Base-by-base conservation (phyloP, 2,329 filamentous ascomycete genomes). In the Paradendryphiella salina region DNA sequence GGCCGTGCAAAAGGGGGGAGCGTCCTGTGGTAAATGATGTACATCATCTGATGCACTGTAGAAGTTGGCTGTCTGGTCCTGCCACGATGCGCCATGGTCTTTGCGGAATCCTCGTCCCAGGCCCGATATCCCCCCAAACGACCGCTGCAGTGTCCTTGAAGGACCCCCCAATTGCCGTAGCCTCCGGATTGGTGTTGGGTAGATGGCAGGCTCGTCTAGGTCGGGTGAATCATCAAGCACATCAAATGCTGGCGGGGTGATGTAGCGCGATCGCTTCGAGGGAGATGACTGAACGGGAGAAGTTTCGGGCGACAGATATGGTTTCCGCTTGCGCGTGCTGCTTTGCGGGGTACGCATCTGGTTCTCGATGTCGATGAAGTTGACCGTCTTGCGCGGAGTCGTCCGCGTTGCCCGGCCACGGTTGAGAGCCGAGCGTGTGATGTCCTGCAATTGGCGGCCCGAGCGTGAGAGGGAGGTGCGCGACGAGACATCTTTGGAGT, bases 1-100 rank as follows among this genome's bases (percentile, higher is more conserved):
- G 35, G 82, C 78, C 33, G 82, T 82, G 68, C 84, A 88, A 66
- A 89, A 88, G 4, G 86, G 86, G 29, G 88, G 72, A 1, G 80
- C 77, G 35, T 76, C 70, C 13, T 76, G 77, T 23, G 73, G 64
- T 50, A 81, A 80, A 13, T 72, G 66, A 62, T 85, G 77, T 13
- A 75, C 65, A 62, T 87, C 84, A 8, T 78, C 75, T 5, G 83
- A 76, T 26, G 75, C 73, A 29, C 80, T 83, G 65, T 84, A 82
- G 67, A 87, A 87, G 48, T 79, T 72, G 20, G 80, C 77, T 3
- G 83, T 83, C 64, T 85, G 77, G 59, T 81, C 76, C 66, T 81
- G 79, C 82, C 82, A 85, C 47, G 79, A 78, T 71, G 66, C 54
- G 52, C 74, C 74, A 50, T 79, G 76, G 58, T 78, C 76, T 20